A percentile compares a stretch with the other conserved stretches of the same genome.
phyloP scores from a whole-genome alignment of 2,329 filamentous ascomycete genomes.

The Curvularia sp. region DNA sequence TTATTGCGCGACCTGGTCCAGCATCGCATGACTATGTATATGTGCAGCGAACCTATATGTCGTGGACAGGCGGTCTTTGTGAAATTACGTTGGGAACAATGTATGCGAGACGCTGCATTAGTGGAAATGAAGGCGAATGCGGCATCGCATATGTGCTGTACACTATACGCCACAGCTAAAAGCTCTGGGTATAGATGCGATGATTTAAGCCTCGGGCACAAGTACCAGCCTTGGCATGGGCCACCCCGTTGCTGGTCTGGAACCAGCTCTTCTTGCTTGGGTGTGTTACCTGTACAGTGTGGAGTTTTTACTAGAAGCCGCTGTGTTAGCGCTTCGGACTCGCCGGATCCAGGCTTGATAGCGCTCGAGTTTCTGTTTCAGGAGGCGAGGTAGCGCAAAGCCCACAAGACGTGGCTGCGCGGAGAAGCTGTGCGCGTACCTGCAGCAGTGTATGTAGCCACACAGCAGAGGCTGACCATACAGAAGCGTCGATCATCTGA shows the following conservation, averaged over 20 bases:
- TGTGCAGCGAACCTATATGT: constrained; percentile 1
- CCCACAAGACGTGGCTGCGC: constrained; percentile 30
- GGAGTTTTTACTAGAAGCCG: constrained; percentile 17
- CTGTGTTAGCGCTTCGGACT: constrained; percentile 29
- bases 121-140: background rate
- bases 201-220: background rate
- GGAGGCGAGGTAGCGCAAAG: constrained; percentile 27
- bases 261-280: background rate
- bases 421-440: constrained; percentile 41
- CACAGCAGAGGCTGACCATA: background rate
- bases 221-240: constrained; percentile 14
- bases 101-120: constrained; percentile 2
- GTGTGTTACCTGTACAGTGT: background rate
- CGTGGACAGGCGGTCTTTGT: background rate
- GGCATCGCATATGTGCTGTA: background rate
- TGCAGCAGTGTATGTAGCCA: constrained; percentile 43
- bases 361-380: constrained; percentile 35
- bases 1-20: constrained; percentile 4
- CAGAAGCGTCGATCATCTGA: background rate
- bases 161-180: constrained; percentile 1
- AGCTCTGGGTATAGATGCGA: background rate
- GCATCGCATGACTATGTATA: background rate
- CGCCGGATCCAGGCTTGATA: constrained; percentile 37
- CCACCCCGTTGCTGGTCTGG: constrained; percentile 6
- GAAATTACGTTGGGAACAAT: constrained; percentile 1